Evolutionary conservation across 1,139 yeast genomes (phyloP).

Genomic region (Lipomyces yarrowii): DNA sequence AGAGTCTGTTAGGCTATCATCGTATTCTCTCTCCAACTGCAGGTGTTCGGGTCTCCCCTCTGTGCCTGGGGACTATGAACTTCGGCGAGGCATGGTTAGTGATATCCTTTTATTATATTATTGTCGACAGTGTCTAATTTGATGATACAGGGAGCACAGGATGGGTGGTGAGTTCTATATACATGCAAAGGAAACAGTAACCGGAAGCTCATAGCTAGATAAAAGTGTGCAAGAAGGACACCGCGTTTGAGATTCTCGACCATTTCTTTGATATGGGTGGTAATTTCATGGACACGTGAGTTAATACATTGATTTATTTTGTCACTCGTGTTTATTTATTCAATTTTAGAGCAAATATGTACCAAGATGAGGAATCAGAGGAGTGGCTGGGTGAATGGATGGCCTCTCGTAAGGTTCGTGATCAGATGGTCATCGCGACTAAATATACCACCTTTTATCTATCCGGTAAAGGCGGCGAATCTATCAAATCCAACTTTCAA

Average conservation of each 20-base stretch:
- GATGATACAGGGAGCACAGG: neutral
- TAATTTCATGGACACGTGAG: conserved; percentile 36
- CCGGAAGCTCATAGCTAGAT: too few relatives aligned
- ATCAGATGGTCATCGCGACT: conserved; percentile 34
- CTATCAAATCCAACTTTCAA: conserved; percentile 24
- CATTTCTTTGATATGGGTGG: conserved; percentile 36
- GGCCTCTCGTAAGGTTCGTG: conserved; percentile 28
- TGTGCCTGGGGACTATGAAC: conserved; percentile 38
- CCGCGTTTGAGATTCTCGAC: conserved; percentile 35
- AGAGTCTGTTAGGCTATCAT: neutral
- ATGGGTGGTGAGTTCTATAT: too few relatives aligned
- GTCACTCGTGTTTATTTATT: neutral
- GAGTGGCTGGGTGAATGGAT: conserved; percentile 35
- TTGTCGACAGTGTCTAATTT: too few relatives aligned
- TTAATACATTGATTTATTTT: neutral
- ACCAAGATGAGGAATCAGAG: conserved; percentile 36
- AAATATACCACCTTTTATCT: conserved; percentile 32
- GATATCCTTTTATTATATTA: too few relatives aligned
- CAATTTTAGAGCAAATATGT: conserved; percentile 32
- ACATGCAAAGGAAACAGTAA: too few relatives aligned
- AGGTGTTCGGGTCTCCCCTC: conserved; percentile 30
- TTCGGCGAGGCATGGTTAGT: conserved; percentile 35
- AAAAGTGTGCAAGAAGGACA: conserved; percentile 34
- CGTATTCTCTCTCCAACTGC: neutral
- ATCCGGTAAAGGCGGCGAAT: conserved; percentile 13